phyloP scores from a whole-genome alignment of 371 early-diverging fungal genomes.

The Rhizopus stolonifer region DNA sequence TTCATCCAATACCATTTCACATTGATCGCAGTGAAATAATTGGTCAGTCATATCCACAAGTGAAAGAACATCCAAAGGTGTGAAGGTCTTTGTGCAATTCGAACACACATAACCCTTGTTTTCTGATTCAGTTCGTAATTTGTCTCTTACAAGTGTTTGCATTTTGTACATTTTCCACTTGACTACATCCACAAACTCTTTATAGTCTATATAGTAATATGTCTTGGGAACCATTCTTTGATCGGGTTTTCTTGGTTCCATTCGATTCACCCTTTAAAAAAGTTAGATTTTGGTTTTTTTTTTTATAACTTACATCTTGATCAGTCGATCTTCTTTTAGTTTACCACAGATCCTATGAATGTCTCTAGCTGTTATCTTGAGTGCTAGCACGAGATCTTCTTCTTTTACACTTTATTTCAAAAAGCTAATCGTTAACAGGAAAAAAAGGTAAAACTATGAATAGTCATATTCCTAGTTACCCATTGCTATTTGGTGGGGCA shows the following conservation, averaged over 20 bases:
- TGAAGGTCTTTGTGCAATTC: conserved; percentile 54
- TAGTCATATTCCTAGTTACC: conserved; percentile 41
- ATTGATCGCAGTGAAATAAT: conserved; percentile 63
- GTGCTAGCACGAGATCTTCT: conserved; percentile 71
- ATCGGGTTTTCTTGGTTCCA: conserved; percentile 67
- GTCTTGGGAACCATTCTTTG: conserved; percentile 66
- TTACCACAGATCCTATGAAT: conserved; percentile 80
- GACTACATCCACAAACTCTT: conserved; percentile 88
- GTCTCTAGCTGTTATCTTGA: conserved; percentile 73
- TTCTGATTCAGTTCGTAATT: conserved; percentile 72
- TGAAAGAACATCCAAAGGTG: conserved; percentile 58
- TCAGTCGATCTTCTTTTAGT: conserved; percentile 70
- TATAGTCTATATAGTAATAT: conserved; percentile 90
- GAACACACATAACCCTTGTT: conserved; percentile 75
- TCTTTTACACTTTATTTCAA: conserved; percentile 49
- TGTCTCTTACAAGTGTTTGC: conserved; percentile 67
- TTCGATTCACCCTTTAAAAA: conserved; percentile 49
- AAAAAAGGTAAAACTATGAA: background rate
- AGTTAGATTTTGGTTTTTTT: background rate
- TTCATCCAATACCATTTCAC: conserved; percentile 60
- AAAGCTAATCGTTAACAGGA: background rate
- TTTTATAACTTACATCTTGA: conserved; percentile 62
- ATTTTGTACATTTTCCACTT: conserved; percentile 91
- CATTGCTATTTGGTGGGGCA: conserved; percentile 44
- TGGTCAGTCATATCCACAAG: conserved; percentile 49